Evolutionary conservation across 345 rosid species (phyloP), one percentile per base, ranked within the genome.

Genomic region (Brassica carinata): DNA sequence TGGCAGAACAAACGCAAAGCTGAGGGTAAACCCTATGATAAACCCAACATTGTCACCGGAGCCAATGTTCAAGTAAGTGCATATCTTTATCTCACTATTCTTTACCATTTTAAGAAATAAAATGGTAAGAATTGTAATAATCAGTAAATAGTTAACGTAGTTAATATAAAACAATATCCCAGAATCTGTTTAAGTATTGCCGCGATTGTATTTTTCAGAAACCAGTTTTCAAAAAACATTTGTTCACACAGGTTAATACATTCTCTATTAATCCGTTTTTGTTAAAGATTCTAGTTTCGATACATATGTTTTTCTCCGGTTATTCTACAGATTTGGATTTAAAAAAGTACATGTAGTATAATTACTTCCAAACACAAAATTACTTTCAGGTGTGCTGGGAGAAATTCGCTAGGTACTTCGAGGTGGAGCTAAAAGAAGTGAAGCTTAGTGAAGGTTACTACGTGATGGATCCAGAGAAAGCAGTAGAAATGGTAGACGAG

Each of bases 401-500:
- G 58, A 53, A 53, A 53, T 53, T 53, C 58, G 58, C 58, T n/a
- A 53, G 19, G 58, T 53, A 53, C 19, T 53, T 53, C 58, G 58
- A 53, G 58, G 58, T 53, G 58, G 58, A 53, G 58, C 58, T 53
- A 53, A 53, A n/a, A n/a, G 58, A 53, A 53, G 18, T 53, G 19
- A 53, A 53, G 58, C 58, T 53, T n/a, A 53, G 58, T 14, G 58
- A 53, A 53, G 58, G 58, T 53, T 94, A 91, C 88, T 94, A 92
- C 31, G 98, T 94, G 8, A 91, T 94, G 98, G 97, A 94, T 86
- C 98, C 97, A 1, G 95, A 8, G 17, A 84, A 92, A 78, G 98
- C 97, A 40, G 98, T 85, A 48, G 95, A 94, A 55, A 83, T 92
- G 91, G 98, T 94, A 1, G 98, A 94, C 38, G 98, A 94, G 83